Conservation (phyloP, 441 rosid genomes). For the Viola pubescens region DNA sequence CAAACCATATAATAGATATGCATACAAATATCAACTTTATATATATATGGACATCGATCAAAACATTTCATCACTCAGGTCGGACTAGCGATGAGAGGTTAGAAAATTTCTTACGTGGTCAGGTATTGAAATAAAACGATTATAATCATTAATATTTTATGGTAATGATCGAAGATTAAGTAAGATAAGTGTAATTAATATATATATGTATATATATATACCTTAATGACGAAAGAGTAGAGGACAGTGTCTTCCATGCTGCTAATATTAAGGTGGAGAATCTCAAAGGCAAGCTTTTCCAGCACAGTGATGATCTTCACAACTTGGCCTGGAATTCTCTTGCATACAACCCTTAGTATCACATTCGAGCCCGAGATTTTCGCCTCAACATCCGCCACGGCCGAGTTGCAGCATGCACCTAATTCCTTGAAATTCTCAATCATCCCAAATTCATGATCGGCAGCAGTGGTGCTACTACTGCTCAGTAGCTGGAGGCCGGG, state of each 20-base stretch:
- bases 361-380: slow-evolving; percentile 82
- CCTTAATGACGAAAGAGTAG: slow-evolving; percentile 80
- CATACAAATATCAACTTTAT: no score
- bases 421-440: slow-evolving; percentile 38
- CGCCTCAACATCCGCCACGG: slow-evolving; percentile 85
- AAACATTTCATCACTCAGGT: no score
- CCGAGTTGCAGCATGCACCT: slow-evolving; percentile 66
- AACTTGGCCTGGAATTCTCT: slow-evolving; percentile 51
- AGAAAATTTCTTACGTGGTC: no score
- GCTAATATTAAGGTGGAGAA: slow-evolving; percentile 78
- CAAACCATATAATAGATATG: no score
- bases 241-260: slow-evolving; percentile 89
- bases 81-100: no score
- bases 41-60: no score
- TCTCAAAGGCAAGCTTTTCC: slow-evolving; percentile 67
- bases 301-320: slow-evolving; percentile 58
- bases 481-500: no score
- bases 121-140: no score
- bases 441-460: slow-evolving; percentile 11
- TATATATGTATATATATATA: slow-evolving; percentile 15
- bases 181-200: no score
- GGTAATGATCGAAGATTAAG: no score
- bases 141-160: no score
- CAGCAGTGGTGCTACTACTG: background rate
- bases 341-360: slow-evolving; percentile 48